Percentiles rank a stretch among this genome's conserved stretches.
phyloP scores from a whole-genome alignment of 2,329 filamentous ascomycete genomes.

The Sclerotinia minor region DNA sequence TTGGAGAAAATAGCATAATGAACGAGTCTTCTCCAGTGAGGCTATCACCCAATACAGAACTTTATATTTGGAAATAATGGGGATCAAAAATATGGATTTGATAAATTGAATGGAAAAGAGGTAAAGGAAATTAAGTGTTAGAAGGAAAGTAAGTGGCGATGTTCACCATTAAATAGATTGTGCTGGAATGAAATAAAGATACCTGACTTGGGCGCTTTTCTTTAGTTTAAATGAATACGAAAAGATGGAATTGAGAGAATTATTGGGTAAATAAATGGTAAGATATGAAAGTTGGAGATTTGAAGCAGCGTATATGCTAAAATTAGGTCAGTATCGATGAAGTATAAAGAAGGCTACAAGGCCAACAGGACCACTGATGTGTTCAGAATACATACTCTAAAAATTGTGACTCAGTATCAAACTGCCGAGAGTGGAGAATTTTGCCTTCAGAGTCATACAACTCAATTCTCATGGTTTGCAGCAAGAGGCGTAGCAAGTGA shows the following conservation, averaged over 20 bases:
- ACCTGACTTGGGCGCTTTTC: not conserved
- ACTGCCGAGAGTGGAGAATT: not conserved
- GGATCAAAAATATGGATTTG: not conserved
- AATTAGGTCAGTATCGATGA: not conserved
- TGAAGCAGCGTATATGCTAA: not conserved
- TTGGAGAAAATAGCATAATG: not conserved
- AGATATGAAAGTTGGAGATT: not conserved
- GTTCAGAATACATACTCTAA: not conserved
- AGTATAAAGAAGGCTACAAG: not conserved
- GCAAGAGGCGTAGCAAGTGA: not conserved
- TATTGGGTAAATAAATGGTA: not conserved
- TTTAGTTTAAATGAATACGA: not conserved
- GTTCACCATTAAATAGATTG: not conserved
- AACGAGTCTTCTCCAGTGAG: not conserved
- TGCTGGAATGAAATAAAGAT: not conserved
- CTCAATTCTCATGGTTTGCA: too few relatives aligned
- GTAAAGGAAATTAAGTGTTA: not conserved
- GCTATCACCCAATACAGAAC: not conserved
- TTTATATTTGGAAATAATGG: not conserved
- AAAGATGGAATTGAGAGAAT: not conserved
- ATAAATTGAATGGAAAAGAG: not conserved
- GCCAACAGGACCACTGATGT: not conserved
- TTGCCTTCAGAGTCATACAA: not conserved
- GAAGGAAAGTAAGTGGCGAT: not conserved
- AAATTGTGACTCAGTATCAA: not conserved